These are phyloP conservation scores for Cudoniella acicularis DNA, from an alignment of 495 filamentous ascomycete species.

Conservation along the genomic window DNA sequence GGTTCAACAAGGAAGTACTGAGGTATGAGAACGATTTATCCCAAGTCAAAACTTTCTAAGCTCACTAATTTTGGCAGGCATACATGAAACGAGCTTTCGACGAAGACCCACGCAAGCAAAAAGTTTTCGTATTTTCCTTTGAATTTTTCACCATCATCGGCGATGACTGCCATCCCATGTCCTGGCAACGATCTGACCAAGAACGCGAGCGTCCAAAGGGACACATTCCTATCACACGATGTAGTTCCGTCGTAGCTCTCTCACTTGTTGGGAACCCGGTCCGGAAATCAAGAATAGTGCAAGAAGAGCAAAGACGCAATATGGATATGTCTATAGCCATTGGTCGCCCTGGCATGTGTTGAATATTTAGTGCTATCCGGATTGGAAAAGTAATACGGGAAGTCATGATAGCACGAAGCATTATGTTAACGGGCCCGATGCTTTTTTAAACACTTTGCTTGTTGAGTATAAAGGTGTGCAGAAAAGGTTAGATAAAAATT, in stretches of 20 bases:
- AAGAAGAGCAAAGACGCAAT: constrained; percentile 29
- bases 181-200: constrained; percentile 43
- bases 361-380: constrained; percentile 48
- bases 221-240: constrained; percentile 48
- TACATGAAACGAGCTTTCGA: constrained; percentile 37
- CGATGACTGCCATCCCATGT: constrained; percentile 39
- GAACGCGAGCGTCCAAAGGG: constrained; percentile 22
- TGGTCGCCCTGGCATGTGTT: constrained; percentile 47
- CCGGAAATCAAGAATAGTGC: constrained; percentile 31
- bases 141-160: constrained; percentile 52
- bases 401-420: constrained; percentile 40
- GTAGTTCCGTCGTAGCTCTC: constrained; percentile 46
- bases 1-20: constrained; percentile 27
- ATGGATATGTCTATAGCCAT: constrained; percentile 43
- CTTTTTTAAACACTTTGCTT: constrained; percentile 45
- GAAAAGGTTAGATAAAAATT: constrained; percentile 43
- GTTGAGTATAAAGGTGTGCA: constrained; percentile 50
- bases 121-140: constrained; percentile 51
- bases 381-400: constrained; percentile 45
- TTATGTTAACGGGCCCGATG: constrained; percentile 50
- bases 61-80: constrained; percentile 20
- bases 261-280: constrained; percentile 38
- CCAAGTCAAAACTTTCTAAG: constrained; percentile 13
- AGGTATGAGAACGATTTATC: constrained; percentile 16
- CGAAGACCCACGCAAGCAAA: constrained; percentile 31